phyloP scores from a whole-genome alignment of 495 filamentous ascomycete species.

The Hypoxylon cercidicola region DNA sequence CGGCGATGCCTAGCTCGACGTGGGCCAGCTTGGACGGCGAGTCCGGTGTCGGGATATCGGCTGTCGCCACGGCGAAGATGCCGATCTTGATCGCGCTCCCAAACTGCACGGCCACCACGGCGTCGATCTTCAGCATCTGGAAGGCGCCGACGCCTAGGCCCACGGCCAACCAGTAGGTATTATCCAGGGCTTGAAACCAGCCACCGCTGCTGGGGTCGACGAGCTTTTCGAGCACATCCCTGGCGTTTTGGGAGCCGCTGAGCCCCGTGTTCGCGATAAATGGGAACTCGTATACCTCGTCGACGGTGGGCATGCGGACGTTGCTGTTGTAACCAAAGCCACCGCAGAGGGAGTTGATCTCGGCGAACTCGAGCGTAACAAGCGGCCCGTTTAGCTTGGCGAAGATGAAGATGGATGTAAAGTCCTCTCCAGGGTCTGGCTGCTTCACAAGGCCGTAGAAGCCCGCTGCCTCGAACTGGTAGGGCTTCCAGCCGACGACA shows the following conservation, averaged over 20 bases:
- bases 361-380: constrained; percentile 53
- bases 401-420: constrained; percentile 54
- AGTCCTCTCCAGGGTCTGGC: constrained; percentile 18
- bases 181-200: constrained; percentile 23
- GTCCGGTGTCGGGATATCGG: constrained; percentile 45
- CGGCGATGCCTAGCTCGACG: constrained; percentile 56
- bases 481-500: constrained; percentile 50
- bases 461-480: constrained; percentile 52
- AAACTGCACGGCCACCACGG: constrained; percentile 51
- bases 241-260: constrained; percentile 12
- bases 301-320: constrained; percentile 46
- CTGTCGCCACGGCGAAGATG: constrained; percentile 54
- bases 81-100: constrained; percentile 45
- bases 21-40: constrained; percentile 43
- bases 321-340: constrained; percentile 60
- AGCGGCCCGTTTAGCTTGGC: constrained; percentile 57
- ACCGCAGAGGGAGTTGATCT: constrained; percentile 49
- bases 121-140: constrained; percentile 52
- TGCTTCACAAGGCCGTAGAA: constrained; percentile 41
- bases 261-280: constrained; percentile 43
- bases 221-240: constrained; percentile 11
- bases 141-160: constrained; percentile 56
- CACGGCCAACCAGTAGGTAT: constrained; percentile 53
- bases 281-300: constrained; percentile 52
- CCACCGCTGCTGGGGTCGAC: constrained; percentile 4